Conservation (phyloP, 257 asterid species). For the Solanum acaule region DNA sequence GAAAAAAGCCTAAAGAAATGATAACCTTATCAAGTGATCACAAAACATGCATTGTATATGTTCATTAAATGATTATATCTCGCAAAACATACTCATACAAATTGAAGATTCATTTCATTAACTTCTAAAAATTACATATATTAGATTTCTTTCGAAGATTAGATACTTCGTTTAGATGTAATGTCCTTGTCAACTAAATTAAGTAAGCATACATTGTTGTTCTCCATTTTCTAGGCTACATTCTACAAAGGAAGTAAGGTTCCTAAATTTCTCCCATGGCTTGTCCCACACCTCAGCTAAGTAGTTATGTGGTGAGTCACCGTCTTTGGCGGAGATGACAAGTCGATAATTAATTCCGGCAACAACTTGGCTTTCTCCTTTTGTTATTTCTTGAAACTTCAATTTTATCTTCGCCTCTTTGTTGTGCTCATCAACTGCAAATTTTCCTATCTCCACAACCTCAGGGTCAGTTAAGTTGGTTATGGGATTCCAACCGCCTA, state of each 20-base stretch:
- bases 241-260: slow-evolving; percentile 21
- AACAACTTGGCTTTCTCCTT: slow-evolving; percentile 22
- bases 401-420: neutral
- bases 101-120: neutral
- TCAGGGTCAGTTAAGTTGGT: slow-evolving; percentile 5
- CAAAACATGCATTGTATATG: neutral
- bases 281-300: slow-evolving; percentile 21
- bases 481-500: slow-evolving; percentile 12
- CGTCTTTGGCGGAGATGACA: slow-evolving; percentile 13
- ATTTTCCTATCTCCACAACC: slow-evolving; percentile 17
- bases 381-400: slow-evolving; percentile 6
- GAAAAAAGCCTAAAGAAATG: neutral
- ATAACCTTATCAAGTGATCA: neutral
- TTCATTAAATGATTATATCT: neutral
- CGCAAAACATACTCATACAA: neutral
- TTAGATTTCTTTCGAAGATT: neutral
- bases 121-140: neutral
- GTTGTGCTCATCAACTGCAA: slow-evolving; percentile 31
- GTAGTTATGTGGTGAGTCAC: slow-evolving; percentile 3
- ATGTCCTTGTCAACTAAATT: neutral
- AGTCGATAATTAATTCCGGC: slow-evolving; percentile 25
- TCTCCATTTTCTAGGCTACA: neutral
- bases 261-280: slow-evolving; percentile 7
- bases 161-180: neutral
- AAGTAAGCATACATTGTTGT: neutral